These are phyloP conservation scores for Collybia mongolica DNA, from an alignment of 768 basidiomycete genomes.

Conservation along the genomic window DNA sequence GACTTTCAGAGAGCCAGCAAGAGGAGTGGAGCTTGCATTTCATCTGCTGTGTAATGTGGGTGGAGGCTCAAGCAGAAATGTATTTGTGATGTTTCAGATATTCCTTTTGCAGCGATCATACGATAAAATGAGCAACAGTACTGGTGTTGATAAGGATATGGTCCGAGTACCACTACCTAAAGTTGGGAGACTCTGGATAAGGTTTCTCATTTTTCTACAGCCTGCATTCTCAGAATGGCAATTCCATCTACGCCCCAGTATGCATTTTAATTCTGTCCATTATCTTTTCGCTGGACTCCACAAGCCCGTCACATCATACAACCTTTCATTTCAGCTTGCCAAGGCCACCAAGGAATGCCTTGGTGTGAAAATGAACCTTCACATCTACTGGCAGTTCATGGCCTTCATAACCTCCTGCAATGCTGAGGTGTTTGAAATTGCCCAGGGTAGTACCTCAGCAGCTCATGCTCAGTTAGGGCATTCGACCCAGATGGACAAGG, in stretches of 20 bases:
- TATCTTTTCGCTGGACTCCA: constrained; percentile 4
- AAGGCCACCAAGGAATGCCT: not conserved
- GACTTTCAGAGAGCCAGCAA: constrained; percentile 9
- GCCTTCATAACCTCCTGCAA: constrained; percentile 2
- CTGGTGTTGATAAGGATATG: constrained; percentile 6
- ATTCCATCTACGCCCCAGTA: constrained; percentile 1
- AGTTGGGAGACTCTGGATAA: constrained; percentile 8
- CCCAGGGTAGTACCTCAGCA: not conserved
- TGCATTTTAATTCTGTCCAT: not conserved
- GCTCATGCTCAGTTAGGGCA: constrained; percentile 12
- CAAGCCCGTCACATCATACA: not conserved
- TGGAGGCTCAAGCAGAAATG: constrained; percentile 15
- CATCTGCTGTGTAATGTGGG: constrained; percentile 12
- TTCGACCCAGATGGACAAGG: not conserved
- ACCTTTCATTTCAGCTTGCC: not conserved
- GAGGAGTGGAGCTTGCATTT: constrained; percentile 15
- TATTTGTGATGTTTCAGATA: constrained; percentile 9
- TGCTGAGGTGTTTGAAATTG: not conserved
- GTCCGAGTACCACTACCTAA: constrained; percentile 10
- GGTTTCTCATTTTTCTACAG: constrained; percentile 6
- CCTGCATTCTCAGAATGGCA: constrained; percentile 10
- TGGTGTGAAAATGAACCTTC: not conserved
- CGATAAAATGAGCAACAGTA: constrained; percentile 7
- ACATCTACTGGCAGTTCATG: not conserved
- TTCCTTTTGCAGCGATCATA: constrained; percentile 6